Evolutionary conservation across 192 early-diverging fungal genomes (phyloP), one percentile per base, ranked within the genome.

Genomic region (Podila verticillata): DNA sequence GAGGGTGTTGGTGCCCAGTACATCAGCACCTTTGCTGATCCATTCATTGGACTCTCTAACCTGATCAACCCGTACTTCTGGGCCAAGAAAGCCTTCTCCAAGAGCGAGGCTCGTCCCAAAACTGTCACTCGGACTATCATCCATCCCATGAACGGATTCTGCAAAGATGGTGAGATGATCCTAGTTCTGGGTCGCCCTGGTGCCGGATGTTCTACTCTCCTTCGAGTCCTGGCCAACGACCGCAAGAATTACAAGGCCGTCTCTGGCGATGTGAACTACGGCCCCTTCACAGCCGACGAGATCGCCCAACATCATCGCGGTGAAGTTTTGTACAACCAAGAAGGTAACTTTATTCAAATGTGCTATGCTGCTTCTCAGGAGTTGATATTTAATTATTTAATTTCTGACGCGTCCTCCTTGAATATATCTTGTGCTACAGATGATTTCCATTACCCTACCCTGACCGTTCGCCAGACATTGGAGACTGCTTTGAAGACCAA

Each of bases 301-400:
- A 88, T 96, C 58, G 72, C 65, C 2, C 80, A 77, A n/a, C 72
- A 87, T 51, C 94, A 92, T 66, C 89, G 91, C 66, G 92, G 91
- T 63, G 91, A 94, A 66, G 89, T 96, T 9, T 88, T 89, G 30
- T 96, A 95, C 65, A 92, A 91, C 75, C 87, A 91, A 74, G 95
- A 96, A 85, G 77, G 75, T 79, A 20, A 22, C n/a, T 49, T 66
- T 30, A 30, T 24, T 31, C 17, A 48, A 20, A 36, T 29, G 13
- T 29, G 12, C 26, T 39, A 20, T 34, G 17, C 22, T 24, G 19
- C 9, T 35, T 64, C 39, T 44, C 15, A 44, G 10, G 17, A 39
- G 26, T 13, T 65, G 7, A n/a, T n/a, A n/a, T n/a, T n/a, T n/a
- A n/a, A n/a, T 17, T 39, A 57, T 28, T 3, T 64, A 39, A 35